These are phyloP conservation scores for Globisporangium heterothallicum DNA, from an alignment of 352 stramenopile genomes.

Conservation along the genomic window DNA sequence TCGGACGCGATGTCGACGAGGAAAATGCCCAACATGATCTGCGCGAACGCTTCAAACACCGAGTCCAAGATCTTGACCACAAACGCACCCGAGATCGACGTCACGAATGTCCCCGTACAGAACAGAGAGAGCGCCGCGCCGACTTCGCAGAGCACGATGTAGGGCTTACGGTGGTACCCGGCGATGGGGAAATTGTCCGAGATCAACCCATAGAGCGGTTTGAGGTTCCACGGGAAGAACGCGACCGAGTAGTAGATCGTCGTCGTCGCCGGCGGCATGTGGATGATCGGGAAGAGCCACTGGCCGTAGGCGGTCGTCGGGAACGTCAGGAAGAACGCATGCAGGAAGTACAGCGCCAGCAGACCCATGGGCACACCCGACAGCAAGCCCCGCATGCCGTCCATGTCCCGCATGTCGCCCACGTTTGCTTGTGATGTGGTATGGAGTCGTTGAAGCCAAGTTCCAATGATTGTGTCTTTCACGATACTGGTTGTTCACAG, in stretches of 20 bases:
- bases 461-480: background rate
- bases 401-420: background rate
- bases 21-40: conserved; percentile 80
- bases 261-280: conserved; percentile 73
- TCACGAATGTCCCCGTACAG: conserved; percentile 45
- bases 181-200: conserved; percentile 71
- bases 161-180: conserved; percentile 76
- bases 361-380: conserved; percentile 40
- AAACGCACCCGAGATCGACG: conserved; percentile 54
- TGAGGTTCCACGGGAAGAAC: conserved; percentile 86
- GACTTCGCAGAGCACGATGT: conserved; percentile 73
- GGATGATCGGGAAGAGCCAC: conserved; percentile 74
- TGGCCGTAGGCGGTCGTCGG: conserved; percentile 69
- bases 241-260: conserved; percentile 76
- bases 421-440: background rate
- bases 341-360: conserved; percentile 74
- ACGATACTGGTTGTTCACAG: background rate
- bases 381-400: background rate
- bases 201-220: conserved; percentile 74
- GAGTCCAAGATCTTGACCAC: conserved; percentile 64
- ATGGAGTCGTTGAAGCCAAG: conserved; percentile 6
- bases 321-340: conserved; percentile 74
- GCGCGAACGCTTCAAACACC: conserved; percentile 67
- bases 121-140: conserved; percentile 49
- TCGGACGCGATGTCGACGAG: conserved; percentile 56